Evolutionary conservation across 495 filamentous ascomycete genomes (phyloP).

Genomic region (Tirmania nivea): DNA sequence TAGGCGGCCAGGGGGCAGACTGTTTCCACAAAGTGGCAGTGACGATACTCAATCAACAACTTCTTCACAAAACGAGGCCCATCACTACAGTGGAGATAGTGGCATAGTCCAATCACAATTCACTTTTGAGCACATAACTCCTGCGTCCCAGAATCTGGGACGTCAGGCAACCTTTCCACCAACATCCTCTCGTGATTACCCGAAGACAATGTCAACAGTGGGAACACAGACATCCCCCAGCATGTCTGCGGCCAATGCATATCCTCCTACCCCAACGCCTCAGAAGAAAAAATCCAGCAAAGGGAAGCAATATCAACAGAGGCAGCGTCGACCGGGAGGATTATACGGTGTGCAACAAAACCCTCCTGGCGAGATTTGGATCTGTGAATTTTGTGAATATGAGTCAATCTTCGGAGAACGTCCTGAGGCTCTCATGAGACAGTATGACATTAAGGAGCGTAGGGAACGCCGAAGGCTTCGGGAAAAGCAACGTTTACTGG

Average conservation of each 20-base stretch:
- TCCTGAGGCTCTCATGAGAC: constrained; percentile 63
- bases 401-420: constrained; percentile 66
- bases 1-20: neutral
- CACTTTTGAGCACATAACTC: constrained; percentile 18
- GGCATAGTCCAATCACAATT: constrained; percentile 5
- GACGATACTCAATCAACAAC: neutral
- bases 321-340: constrained; percentile 45
- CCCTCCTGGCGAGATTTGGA: constrained; percentile 54
- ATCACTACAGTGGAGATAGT: neutral
- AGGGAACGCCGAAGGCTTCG: constrained; percentile 58
- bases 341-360: constrained; percentile 56
- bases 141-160: constrained; percentile 13
- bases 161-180: constrained; percentile 4
- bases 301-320: constrained; percentile 34
- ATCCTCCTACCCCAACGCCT: constrained; percentile 24
- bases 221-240: constrained; percentile 20
- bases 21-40: neutral
- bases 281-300: constrained; percentile 33
- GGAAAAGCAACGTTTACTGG: constrained; percentile 63
- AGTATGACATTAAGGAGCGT: constrained; percentile 87
- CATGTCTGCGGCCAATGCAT: constrained; percentile 13
- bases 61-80: neutral
- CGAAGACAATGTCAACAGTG: constrained; percentile 17
- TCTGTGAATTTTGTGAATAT: constrained; percentile 85
- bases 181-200: constrained; percentile 1